Percentiles rank a stretch among this genome's conserved stretches.
Evolutionary conservation across 2,329 filamentous ascomycete genomes (phyloP).

Genomic region (Arachnopeziza araneosa): DNA sequence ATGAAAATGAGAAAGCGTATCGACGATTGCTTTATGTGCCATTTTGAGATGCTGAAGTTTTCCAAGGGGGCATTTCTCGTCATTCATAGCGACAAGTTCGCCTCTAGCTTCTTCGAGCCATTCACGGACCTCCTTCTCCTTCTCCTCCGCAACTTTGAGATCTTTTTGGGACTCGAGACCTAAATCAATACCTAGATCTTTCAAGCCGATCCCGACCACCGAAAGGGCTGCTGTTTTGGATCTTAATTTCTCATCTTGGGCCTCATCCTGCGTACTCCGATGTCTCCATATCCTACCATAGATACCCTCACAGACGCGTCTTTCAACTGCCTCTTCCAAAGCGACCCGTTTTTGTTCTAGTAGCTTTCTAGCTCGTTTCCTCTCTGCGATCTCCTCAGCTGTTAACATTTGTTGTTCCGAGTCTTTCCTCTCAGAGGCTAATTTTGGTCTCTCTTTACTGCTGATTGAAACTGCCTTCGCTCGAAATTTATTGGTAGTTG

Average conservation of each 20-base stretch:
- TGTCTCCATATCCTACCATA: slow-evolving; percentile 90
- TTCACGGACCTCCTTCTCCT: slow-evolving; percentile 62
- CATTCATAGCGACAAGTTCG: slow-evolving; percentile 75
- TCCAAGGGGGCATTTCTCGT: slow-evolving; percentile 80
- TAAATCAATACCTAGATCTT: slow-evolving; percentile 76
- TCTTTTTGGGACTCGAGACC: slow-evolving; percentile 51
- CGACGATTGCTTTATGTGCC: slow-evolving; percentile 90
- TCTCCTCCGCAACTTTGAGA: slow-evolving; percentile 52
- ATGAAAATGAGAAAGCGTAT: slow-evolving; percentile 65
- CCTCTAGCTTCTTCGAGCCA: slow-evolving; percentile 66
- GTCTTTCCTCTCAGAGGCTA: slow-evolving; percentile 28
- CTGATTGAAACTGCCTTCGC: slow-evolving; percentile 50
- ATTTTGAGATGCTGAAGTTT: slow-evolving; percentile 86
- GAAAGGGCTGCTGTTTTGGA: slow-evolving; percentile 88
- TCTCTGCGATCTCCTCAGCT: slow-evolving; percentile 72
- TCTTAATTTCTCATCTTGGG: slow-evolving; percentile 86
- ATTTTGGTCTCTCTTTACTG: slow-evolving; percentile 46
- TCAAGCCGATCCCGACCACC: slow-evolving; percentile 84
- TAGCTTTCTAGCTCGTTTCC: slow-evolving; percentile 70
- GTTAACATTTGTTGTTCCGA: slow-evolving; percentile 84
- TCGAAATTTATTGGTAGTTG: slow-evolving; percentile 51
- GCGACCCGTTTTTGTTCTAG: slow-evolving; percentile 72
- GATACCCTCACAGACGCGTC: slow-evolving; percentile 75
- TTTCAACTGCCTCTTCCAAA: slow-evolving; percentile 88
- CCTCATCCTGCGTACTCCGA: slow-evolving; percentile 86